Percentiles rank a stretch among this genome's conserved stretches.
phyloP scores from a whole-genome alignment of 139 green algal genomes.

The Volvox africanus region DNA sequence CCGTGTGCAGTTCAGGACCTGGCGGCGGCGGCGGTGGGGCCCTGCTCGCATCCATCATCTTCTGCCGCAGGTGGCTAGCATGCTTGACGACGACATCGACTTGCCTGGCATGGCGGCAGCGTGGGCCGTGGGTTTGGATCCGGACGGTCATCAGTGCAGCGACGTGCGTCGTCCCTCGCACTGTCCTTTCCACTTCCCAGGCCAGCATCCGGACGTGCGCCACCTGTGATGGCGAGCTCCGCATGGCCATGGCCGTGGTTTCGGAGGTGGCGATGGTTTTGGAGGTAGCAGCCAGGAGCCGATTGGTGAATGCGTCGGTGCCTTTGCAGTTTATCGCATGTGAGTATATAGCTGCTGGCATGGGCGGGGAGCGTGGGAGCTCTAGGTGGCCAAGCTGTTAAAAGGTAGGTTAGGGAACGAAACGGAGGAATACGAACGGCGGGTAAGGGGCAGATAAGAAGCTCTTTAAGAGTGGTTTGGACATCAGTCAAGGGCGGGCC shows the following conservation, averaged over 20 bases:
- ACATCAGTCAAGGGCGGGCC: too few relatives aligned
- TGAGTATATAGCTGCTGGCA: background rate
- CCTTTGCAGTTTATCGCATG: background rate
- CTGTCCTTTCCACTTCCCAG: too few relatives aligned
- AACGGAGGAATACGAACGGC: background rate
- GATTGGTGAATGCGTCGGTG: background rate
- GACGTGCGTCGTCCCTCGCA: too few relatives aligned
- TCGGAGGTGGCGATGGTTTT: too few relatives aligned
- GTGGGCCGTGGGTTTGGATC: background rate
- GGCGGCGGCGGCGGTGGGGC: background rate
- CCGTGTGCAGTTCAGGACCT: background rate
- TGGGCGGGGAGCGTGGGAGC: background rate
- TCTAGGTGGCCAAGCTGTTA: background rate
- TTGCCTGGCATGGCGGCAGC: slow-evolving; percentile 14
- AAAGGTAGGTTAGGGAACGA: too few relatives aligned
- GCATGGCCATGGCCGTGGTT: too few relatives aligned
- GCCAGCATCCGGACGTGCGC: too few relatives aligned
- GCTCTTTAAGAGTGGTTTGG: too few relatives aligned
- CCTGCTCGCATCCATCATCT: background rate
- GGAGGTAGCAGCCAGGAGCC: background rate
- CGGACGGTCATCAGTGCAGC: background rate
- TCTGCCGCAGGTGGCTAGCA: background rate
- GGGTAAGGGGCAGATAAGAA: too few relatives aligned
- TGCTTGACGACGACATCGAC: slow-evolving; percentile 43
- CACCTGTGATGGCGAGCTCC: too few relatives aligned